Percentiles rank a stretch among this genome's conserved stretches.
These are phyloP conservation scores for Populus hybrid DNA, from an alignment of 441 rosid genomes.

Conservation along the genomic window DNA sequence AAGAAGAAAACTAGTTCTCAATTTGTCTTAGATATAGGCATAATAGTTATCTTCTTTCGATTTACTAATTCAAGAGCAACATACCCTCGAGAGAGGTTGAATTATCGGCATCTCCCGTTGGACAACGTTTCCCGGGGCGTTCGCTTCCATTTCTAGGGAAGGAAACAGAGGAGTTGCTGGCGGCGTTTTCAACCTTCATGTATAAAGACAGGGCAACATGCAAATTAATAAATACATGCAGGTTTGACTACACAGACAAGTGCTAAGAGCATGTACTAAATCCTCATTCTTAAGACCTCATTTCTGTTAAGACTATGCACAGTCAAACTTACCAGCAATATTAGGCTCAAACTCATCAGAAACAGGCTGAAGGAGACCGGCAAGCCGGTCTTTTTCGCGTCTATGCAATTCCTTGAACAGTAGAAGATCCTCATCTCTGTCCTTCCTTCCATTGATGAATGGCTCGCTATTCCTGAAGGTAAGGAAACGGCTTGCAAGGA, in stretches of 20 bases:
- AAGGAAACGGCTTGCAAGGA: too few species aligned
- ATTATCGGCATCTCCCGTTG: conserved; percentile 48
- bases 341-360: conserved; percentile 53
- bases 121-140: conserved; percentile 21
- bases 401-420: conserved; percentile 49
- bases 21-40: too few species aligned
- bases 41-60: not conserved
- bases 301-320: not conserved
- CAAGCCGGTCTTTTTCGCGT: conserved; percentile 36
- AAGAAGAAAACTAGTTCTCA: too few species aligned
- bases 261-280: not conserved
- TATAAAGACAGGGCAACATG: not conserved
- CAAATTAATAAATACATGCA: not conserved
- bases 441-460: conserved; percentile 15
- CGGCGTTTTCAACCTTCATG: conserved; percentile 57
- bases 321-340: not conserved
- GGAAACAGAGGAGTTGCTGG: conserved; percentile 69
- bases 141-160: conserved; percentile 62
- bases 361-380: conserved; percentile 57
- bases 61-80: not conserved
- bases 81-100: conserved; percentile 50
- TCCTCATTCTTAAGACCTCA: not conserved
- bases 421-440: conserved; percentile 48
- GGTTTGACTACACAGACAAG: not conserved
- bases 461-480: not conserved